Conservation (phyloP, 805 yeast genomes). For the Saccharomycodes ludwigii region DNA sequence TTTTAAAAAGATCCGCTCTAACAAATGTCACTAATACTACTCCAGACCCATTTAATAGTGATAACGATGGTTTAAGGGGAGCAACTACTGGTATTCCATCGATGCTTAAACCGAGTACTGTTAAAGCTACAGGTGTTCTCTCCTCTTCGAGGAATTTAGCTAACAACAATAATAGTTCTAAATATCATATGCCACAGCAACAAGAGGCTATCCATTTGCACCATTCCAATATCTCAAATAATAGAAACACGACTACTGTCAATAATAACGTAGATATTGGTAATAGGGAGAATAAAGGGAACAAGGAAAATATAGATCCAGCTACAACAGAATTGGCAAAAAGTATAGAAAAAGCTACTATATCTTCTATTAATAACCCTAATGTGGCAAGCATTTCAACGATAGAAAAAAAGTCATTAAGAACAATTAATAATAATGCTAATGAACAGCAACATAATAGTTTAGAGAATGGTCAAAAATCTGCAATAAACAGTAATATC, state of each 20-base stretch:
- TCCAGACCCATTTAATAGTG: slow-evolving; percentile 13
- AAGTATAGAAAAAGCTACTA: not conserved
- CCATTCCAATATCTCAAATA: not conserved
- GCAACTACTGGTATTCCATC: slow-evolving; percentile 11
- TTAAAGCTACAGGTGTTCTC: slow-evolving; percentile 1
- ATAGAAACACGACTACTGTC: not conserved
- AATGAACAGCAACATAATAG: not conserved
- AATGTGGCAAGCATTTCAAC: slow-evolving; percentile 2
- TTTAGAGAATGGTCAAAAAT: not conserved
- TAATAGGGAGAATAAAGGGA: too few relatives aligned
- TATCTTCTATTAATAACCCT: not conserved
- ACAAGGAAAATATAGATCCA: too few relatives aligned
- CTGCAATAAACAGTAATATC: slow-evolving; percentile 1
- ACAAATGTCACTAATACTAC: slow-evolving; percentile 25
- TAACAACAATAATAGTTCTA: slow-evolving; percentile 3
- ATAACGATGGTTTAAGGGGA: slow-evolving; percentile 11
- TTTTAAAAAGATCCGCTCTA: slow-evolving; percentile 18
- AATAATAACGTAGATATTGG: not conserved
- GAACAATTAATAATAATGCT: slow-evolving; percentile 1
- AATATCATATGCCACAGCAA: slow-evolving; percentile 1
- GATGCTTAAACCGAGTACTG: not conserved
- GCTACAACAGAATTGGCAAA: not conserved
- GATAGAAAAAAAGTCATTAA: slow-evolving; percentile 6
- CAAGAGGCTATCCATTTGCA: slow-evolving; percentile 1
- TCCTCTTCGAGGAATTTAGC: slow-evolving; percentile 5